Base-by-base conservation (phyloP, 202 grass and related monocot species). In the Hordeum pubiflorum region DNA sequence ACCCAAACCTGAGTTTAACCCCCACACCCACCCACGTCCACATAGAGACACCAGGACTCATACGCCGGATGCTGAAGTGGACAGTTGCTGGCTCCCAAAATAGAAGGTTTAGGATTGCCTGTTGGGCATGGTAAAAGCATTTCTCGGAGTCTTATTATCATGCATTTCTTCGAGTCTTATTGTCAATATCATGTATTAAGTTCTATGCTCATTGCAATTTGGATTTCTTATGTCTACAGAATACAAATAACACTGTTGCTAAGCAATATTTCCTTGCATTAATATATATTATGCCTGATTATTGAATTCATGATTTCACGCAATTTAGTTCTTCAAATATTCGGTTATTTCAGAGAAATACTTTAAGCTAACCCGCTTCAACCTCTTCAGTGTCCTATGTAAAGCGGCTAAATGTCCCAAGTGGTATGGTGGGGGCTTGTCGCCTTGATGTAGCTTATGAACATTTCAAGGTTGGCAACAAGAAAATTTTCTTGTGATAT, bases 371-470 rank as follows among this genome's bases (percentile, higher is more conserved):
- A 88, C 41, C 74, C 65, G 58, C 6, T 59, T 85, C 84, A 76
- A 72, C 38, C 69, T 86, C 60, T 88, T 72, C 84, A 98, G 92
- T 92, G 71, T 86, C 92, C 24, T 94, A 98, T 83, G 95, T 98
- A 34, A 98, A 98, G 77, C 77, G 81, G 59, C 86, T 98, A 61
- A 94, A 98, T 87, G 88, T 93, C 79, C 92, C 90, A 77, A 84
- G 90, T 83, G 95, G 92, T 22, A 93, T 94, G 88, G 92, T 98
- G 81, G 95, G 95, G 74, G 88, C 95, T 87, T 98, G 92, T 84
- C 88, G 90, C 69, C 95, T 98, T 85, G 95, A 98, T 89, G 86
- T 98, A 66, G 95, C 95, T 61, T 94, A 89, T 58, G 90, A 93
- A 74, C 90, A 98, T 93, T 94, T 94, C 82, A 94, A 92, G 88